These are phyloP conservation scores for Pseudoperonospora humuli DNA, from an alignment of 352 stramenopile genomes.

Conservation along the genomic window DNA sequence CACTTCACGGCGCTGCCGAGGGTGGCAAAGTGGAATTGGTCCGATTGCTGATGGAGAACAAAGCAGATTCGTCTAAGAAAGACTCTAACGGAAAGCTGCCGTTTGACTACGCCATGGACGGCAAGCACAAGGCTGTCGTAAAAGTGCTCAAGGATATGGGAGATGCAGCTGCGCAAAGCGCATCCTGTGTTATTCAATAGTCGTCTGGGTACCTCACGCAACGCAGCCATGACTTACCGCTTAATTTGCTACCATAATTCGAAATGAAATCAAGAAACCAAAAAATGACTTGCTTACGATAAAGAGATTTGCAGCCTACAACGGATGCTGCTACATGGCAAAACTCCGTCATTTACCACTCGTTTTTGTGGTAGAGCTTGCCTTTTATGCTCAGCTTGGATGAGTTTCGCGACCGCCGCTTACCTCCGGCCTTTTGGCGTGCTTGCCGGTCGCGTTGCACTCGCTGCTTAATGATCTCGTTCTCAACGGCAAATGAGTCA, in stretches of 20 bases:
- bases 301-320: constrained; percentile 8
- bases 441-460: constrained; percentile 65
- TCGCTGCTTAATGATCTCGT: constrained; percentile 71
- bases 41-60: too few species aligned
- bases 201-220: constrained; percentile 1
- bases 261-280: constrained; percentile 3
- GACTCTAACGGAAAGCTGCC: too few species aligned
- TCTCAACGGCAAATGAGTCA: constrained; percentile 44
- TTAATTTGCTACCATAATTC: constrained; percentile 23
- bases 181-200: constrained; percentile 82
- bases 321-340: constrained; percentile 1
- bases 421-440: constrained; percentile 46
- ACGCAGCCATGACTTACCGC: constrained; percentile 5
- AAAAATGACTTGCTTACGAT: constrained; percentile 19
- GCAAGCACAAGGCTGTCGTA: too few species aligned
- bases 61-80: too few species aligned
- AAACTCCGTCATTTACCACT: constrained; percentile 59
- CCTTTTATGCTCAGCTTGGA: constrained; percentile 85
- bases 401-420: constrained; percentile 63
- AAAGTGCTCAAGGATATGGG: too few species aligned
- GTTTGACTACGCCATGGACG: too few species aligned
- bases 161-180: constrained; percentile 78
- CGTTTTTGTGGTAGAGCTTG: constrained; percentile 73
- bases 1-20: too few species aligned
- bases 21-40: too few species aligned